Conservation (phyloP, 371 early-diverging fungal genomes). For the Syncephalastrum sp. region DNA sequence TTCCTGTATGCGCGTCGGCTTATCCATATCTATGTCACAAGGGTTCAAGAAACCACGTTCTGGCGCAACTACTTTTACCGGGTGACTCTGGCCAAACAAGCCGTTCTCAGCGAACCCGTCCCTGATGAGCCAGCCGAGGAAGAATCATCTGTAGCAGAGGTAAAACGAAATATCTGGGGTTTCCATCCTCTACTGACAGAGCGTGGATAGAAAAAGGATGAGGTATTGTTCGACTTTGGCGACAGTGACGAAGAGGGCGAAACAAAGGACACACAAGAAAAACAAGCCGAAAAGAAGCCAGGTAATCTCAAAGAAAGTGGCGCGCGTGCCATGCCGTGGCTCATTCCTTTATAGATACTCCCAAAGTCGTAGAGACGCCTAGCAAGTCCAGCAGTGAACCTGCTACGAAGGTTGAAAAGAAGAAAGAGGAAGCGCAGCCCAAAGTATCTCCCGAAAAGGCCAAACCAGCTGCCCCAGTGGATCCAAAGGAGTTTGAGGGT, state of each 20-base stretch:
- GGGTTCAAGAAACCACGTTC: conserved; percentile 62
- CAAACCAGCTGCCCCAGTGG: background rate
- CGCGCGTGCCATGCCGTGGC: background rate
- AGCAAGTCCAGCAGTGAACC: background rate
- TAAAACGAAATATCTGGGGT: background rate
- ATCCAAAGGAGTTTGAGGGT: conserved; percentile 18
- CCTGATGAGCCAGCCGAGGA: conserved; percentile 11
- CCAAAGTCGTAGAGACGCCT: no score
- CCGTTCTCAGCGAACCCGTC: conserved; percentile 23
- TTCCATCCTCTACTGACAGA: background rate
- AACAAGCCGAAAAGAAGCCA: conserved; percentile 2
- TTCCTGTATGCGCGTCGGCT: no score
- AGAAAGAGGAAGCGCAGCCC: conserved; percentile 3
- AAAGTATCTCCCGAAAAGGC: no score
- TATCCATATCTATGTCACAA: conserved; percentile 24
- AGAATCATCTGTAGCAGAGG: conserved; percentile 4
- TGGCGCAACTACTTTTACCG: conserved; percentile 81
- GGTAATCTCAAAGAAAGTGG: conserved; percentile 6
- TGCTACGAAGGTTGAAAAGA: conserved; percentile 1
- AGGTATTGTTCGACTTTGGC: conserved; percentile 35
- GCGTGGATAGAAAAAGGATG: conserved; percentile 6
- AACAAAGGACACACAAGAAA: background rate
- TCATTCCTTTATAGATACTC: background rate
- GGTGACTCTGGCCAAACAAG: conserved; percentile 62
- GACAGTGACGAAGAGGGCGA: conserved; percentile 20